Conservation (phyloP, 192 early-diverging fungal species). For the Coemansia sp. region DNA sequence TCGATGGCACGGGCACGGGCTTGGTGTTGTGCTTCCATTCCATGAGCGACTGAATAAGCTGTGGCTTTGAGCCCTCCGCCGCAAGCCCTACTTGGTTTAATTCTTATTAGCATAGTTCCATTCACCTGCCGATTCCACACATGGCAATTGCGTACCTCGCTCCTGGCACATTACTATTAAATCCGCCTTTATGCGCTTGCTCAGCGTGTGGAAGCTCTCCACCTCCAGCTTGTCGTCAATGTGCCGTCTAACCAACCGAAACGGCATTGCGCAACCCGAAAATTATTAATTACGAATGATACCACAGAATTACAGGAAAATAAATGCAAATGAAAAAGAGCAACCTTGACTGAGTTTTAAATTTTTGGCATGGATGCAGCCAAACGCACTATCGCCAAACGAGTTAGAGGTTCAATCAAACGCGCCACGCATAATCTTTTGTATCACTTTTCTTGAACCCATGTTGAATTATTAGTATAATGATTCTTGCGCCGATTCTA, state of each 20-base stretch:
- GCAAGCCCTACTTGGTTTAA: conserved; percentile 52
- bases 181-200: conserved; percentile 67
- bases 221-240: conserved; percentile 60
- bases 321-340: neutral
- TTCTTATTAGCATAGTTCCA: neutral
- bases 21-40: conserved; percentile 67
- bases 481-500: conserved; percentile 41
- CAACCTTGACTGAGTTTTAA: neutral
- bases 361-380: too few relatives aligned
- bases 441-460: too few relatives aligned
- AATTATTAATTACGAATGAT: neutral
- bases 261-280: conserved; percentile 31
- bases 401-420: too few relatives aligned
- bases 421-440: too few relatives aligned
- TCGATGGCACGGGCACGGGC: conserved; percentile 68
- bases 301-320: neutral
- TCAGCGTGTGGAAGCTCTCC: conserved; percentile 60
- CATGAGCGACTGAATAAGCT: conserved; percentile 61
- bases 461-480: conserved; percentile 4
- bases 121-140: neutral
- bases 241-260: conserved; percentile 59
- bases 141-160: conserved; percentile 55
- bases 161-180: conserved; percentile 71
- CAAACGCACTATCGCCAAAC: too few relatives aligned
- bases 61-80: conserved; percentile 63